Evolutionary conservation across 2,329 filamentous ascomycete species (phyloP), one percentile per base, ranked within the genome.

Genomic region (Penicillium sp.): DNA sequence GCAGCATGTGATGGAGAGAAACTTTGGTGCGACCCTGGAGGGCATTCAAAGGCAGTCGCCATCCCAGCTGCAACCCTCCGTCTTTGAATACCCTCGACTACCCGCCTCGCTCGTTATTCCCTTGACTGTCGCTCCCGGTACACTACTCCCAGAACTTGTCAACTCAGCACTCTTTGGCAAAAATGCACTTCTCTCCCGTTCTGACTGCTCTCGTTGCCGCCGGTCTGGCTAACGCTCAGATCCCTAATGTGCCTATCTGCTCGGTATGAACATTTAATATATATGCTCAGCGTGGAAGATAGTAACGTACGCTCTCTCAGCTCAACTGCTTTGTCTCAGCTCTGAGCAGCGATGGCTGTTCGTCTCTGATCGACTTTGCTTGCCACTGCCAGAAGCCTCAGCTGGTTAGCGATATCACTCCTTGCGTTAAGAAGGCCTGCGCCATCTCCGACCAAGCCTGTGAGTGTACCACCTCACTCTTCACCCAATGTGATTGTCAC

Each of bases 341-440:
- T 25, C 60, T 76, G 27, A 42, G 40, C 37, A 48, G 30, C 19
- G 71, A 74, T 49, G 72, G 72, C 43, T 76, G 73, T 64, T 48
- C 59, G n/a, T 11, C 40, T 10, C 52, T 75, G 21, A 66, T 62
- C 45, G 72, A 76, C 62, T 76, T 75, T 55, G 65, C 64, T 23
- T 74, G 71, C 58, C 71, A 74, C 59, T 75, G 72, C 62, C 54
- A 67, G 54, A 69, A 72, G 58, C 59, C 70, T 28, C 54, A 62
- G 23, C 65, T 76, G 30, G 55, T 73, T 32, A 38, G 49, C 29
- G 39, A 56, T 30, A 64, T 75, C 43, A 66, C 65, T 41, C 73
- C 73, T 29, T 76, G 73, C 43, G 71, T 76, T 18, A 37, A 72
- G 55, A 54, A 58, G 23, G 62, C 63, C 14, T 76, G 73, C 58